Evolutionary conservation across 2,329 filamentous ascomycete genomes (phyloP).

Genomic region (Colletotrichum lentis): DNA sequence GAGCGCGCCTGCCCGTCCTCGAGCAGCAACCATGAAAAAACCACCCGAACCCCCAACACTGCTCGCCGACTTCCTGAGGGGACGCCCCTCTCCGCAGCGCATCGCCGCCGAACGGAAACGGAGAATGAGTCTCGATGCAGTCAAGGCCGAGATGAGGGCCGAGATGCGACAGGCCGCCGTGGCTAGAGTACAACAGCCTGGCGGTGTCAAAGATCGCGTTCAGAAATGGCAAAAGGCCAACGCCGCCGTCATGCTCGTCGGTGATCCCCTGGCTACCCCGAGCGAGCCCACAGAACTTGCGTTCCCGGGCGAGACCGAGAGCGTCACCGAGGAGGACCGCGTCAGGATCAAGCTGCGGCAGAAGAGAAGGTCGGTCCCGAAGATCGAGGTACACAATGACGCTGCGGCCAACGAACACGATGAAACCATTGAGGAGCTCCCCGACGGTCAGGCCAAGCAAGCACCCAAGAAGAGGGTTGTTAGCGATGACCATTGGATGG

Average conservation of each 20-base stretch:
- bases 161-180: slow-evolving; percentile 68
- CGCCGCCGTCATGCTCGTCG: slow-evolving; percentile 67
- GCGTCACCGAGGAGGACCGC: slow-evolving; percentile 68
- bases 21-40: slow-evolving; percentile 51
- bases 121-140: slow-evolving; percentile 60
- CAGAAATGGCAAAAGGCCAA: slow-evolving; percentile 85
- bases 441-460: slow-evolving; percentile 52
- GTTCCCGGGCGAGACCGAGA: slow-evolving; percentile 66
- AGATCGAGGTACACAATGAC: slow-evolving; percentile 45
- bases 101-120: slow-evolving; percentile 61
- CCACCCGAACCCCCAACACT: slow-evolving; percentile 57
- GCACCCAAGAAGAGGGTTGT: slow-evolving; percentile 91
- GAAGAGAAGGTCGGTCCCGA: slow-evolving; percentile 51
- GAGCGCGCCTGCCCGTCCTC: slow-evolving; percentile 53
- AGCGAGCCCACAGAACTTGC: slow-evolving; percentile 70
- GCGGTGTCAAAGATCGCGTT: slow-evolving; percentile 79
- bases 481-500: slow-evolving; percentile 91
- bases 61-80: slow-evolving; percentile 65
- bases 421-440: slow-evolving; percentile 39
- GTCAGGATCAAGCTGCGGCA: slow-evolving; percentile 64
- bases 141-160: slow-evolving; percentile 60
- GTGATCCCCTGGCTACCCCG: slow-evolving; percentile 60
- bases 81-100: slow-evolving; percentile 64
- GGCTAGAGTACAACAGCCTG: slow-evolving; percentile 67
- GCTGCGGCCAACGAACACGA: slow-evolving; percentile 43